Base-by-base conservation (phyloP, 768 basidiomycete genomes). In the Amanita pseudoporphyria region DNA sequence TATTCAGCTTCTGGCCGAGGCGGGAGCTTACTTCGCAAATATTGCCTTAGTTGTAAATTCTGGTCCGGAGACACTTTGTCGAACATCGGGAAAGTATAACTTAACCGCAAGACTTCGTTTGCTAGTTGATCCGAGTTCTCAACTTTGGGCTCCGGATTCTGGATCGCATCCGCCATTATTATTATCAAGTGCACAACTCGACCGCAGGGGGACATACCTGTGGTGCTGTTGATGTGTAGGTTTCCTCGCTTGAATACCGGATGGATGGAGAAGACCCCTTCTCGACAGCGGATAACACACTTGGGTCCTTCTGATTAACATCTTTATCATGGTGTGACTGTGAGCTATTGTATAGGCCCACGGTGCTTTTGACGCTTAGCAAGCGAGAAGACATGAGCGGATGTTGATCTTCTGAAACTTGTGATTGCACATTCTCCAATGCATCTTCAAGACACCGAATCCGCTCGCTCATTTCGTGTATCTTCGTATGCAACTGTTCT, bases 381-480 rank as follows among this genome's bases (percentile, higher is more conserved):
- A 79, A 63, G 3, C 76, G 71, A 19, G 77, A 60, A 14, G 59
- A 50, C 52, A 83, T 65, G 12, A 82, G 67, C 12, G 79, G 75
- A 59, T 81, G 81, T 10, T 63, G 57, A 45, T 67, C 64, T 5
- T 58, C 48, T 6, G 62, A n/a, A n/a, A n/a, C n/a, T n/a, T n/a
- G n/a, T n/a, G 62, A 54, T 42, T 68, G 64, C 33, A 64, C 44
- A 1, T 53, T 38, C 30, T 68, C 66, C 19, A 82, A 62, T 3
- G 77, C 78, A 43, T 79, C 78, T 58, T 82, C 81, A 38, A 82
- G 72, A 47, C 71, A 65, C 52, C 79, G 74, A 56, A 82, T 81
- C 37, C 81, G 75, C 52, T 78, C 74, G 59, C 79, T 79, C 78
- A 83, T 81, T 53, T 78, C 75, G 37, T 78, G 74, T 6, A 83